phyloP scores from a whole-genome alignment of 345 rosid genomes.

The Lumnitzera littorea region DNA sequence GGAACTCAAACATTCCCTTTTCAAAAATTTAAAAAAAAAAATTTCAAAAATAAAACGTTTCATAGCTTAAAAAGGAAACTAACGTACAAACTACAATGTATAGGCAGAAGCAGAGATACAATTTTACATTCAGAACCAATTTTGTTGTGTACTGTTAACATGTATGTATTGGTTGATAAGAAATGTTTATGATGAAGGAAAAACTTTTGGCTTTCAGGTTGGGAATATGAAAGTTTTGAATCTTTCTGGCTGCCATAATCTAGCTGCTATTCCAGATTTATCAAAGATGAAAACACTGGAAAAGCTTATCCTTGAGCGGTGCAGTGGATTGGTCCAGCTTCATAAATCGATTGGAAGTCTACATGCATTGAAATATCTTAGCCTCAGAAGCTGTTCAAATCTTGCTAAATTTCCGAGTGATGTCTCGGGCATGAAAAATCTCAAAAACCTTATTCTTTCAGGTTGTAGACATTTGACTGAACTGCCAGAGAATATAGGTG shows the following conservation, averaged over 20 bases:
- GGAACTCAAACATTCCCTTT: not conserved
- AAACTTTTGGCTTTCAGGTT: constrained; percentile 19
- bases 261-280: constrained; percentile 35
- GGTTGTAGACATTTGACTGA: constrained; percentile 24
- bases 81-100: not conserved
- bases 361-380: constrained; percentile 24
- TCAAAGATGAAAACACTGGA: constrained; percentile 22
- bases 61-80: not conserved
- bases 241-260: constrained; percentile 27
- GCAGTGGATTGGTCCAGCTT: constrained; percentile 22
- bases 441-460: constrained; percentile 34
- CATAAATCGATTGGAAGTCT: constrained; percentile 31
- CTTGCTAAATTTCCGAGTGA: constrained; percentile 33
- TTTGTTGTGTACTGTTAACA: not conserved
- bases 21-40: no score
- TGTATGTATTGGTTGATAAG: not conserved
- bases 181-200: not conserved
- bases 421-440: constrained; percentile 32
- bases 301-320: constrained; percentile 32
- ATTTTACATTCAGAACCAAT: not conserved
- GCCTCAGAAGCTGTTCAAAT: constrained; percentile 27
- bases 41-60: no score
- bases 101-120: not conserved
- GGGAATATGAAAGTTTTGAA: constrained; percentile 37
- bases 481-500: constrained; percentile 30